These are phyloP conservation scores for Paralagenidium karlingii DNA, from an alignment of 352 stramenopile genomes.

Conservation along the genomic window DNA sequence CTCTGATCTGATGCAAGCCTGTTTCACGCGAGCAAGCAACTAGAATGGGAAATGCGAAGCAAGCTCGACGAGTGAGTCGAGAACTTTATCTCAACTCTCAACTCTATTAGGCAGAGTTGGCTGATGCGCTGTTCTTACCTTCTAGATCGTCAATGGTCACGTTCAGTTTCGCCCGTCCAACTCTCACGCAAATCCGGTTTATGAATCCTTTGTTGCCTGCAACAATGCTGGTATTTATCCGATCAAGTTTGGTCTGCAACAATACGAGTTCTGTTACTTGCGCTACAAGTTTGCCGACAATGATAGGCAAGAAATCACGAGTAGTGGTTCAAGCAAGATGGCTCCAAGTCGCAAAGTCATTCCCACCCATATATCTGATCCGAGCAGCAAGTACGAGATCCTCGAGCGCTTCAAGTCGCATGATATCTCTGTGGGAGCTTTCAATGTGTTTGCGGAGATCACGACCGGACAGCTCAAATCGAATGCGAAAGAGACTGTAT, in stretches of 20 bases:
- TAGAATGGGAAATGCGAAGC: too few relatives aligned
- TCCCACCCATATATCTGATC: not conserved
- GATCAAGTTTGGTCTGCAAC: conserved; percentile 43
- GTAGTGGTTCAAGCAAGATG: too few relatives aligned
- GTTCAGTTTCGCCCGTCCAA: conserved; percentile 40
- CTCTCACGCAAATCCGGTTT: conserved; percentile 6
- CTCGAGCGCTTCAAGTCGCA: conserved; percentile 36
- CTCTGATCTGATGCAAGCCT: too few relatives aligned
- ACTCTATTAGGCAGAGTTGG: too few relatives aligned
- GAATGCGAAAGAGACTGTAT: conserved; percentile 23
- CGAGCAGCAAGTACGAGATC: conserved; percentile 24
- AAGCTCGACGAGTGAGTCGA: too few relatives aligned
- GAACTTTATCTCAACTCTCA: too few relatives aligned
- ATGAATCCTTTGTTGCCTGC: conserved; percentile 30
- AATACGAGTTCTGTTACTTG: conserved; percentile 47
- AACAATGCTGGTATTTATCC: conserved; percentile 46
- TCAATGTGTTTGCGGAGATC: conserved; percentile 49
- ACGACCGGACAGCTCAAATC: conserved; percentile 31
- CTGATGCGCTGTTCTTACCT: too few relatives aligned
- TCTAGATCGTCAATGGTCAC: conserved; percentile 29
- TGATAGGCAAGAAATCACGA: too few relatives aligned
- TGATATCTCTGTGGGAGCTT: conserved; percentile 34
- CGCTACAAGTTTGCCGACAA: conserved; percentile 18
- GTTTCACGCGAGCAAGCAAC: too few relatives aligned
- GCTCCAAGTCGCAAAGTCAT: conserved; percentile 11